Percentiles rank a stretch among this genome's conserved stretches.
Evolutionary conservation across 352 stramenopile genomes (phyloP).

Genomic region (Phytophthora cactorum): DNA sequence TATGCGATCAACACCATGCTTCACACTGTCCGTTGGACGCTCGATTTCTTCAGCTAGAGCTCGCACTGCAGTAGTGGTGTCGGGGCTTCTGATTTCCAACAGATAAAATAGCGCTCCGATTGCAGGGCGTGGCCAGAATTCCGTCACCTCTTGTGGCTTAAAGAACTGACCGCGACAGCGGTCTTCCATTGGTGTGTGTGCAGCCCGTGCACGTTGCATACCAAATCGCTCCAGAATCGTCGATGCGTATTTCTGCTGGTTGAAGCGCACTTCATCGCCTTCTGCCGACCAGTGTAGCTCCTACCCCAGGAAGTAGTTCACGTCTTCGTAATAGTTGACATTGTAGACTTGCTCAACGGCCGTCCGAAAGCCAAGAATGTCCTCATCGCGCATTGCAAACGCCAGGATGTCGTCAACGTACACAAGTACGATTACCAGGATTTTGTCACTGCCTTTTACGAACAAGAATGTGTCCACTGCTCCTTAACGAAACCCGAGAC

Average conservation of each 20-base stretch:
- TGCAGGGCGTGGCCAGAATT: neutral
- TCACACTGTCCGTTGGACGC: conserved; percentile 1
- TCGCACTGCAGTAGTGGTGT: neutral
- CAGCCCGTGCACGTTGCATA: neutral
- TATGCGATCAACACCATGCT: neutral
- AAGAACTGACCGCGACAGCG: neutral
- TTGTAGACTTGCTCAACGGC: neutral
- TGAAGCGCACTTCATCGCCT: neutral
- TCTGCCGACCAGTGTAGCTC: neutral
- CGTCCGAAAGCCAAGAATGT: neutral
- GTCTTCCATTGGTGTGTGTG: neutral
- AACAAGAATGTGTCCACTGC: neutral
- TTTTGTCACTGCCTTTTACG: neutral
- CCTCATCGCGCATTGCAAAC: neutral
- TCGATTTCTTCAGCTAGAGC: neutral
- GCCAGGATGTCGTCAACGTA: neutral
- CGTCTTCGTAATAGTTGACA: neutral
- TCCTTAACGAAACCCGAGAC: too few relatives aligned
- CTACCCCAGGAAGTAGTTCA: neutral
- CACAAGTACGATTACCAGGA: neutral
- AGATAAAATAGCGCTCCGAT: neutral
- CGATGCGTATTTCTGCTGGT: neutral
- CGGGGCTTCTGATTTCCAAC: neutral
- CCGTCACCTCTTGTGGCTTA: neutral
- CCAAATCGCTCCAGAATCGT: neutral